Conservation (phyloP, 2,329 filamentous ascomycete species). For the Lecanicillium sp. region DNA sequence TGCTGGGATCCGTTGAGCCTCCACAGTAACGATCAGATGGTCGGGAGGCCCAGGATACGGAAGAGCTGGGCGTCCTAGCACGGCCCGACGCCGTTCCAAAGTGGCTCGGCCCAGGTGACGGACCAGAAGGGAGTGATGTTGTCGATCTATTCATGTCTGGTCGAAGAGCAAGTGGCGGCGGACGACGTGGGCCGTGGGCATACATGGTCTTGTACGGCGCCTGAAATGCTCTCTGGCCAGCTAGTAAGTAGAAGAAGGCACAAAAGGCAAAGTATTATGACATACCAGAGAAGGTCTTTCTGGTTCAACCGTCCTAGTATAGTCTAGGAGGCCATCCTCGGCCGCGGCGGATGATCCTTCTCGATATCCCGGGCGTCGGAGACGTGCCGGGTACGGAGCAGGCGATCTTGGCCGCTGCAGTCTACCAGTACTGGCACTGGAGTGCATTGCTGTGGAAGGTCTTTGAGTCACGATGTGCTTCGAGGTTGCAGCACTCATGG, state of each 20-base stretch:
- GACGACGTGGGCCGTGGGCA: conserved; percentile 25
- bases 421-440: no score
- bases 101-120: conserved; percentile 19
- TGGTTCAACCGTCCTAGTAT: conserved; percentile 42
- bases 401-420: conserved; percentile 39
- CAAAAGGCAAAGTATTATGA: conserved; percentile 6
- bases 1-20: conserved; percentile 27
- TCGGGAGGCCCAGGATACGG: conserved; percentile 17
- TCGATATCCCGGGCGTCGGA: conserved; percentile 45
- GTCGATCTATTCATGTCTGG: conserved; percentile 33
- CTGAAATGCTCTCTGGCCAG: conserved; percentile 35
- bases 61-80: conserved; percentile 29
- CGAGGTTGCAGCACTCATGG: no score
- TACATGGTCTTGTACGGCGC: conserved; percentile 32
- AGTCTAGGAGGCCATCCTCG: conserved; percentile 39
- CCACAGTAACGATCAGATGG: conserved; percentile 24
- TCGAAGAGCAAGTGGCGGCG: conserved; percentile 30
- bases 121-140: conserved; percentile 26
- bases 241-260: conserved; percentile 7
- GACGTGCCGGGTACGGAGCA: conserved; percentile 49
- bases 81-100: conserved; percentile 14
- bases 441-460: no score
- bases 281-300: conserved; percentile 39
- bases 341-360: conserved; percentile 42
- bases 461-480: no score